A percentile compares a stretch with the other conserved stretches of the same genome.
These are phyloP conservation scores for Fusarium chaquense DNA, from an alignment of 2,329 filamentous ascomycete genomes.

Conservation along the genomic window DNA sequence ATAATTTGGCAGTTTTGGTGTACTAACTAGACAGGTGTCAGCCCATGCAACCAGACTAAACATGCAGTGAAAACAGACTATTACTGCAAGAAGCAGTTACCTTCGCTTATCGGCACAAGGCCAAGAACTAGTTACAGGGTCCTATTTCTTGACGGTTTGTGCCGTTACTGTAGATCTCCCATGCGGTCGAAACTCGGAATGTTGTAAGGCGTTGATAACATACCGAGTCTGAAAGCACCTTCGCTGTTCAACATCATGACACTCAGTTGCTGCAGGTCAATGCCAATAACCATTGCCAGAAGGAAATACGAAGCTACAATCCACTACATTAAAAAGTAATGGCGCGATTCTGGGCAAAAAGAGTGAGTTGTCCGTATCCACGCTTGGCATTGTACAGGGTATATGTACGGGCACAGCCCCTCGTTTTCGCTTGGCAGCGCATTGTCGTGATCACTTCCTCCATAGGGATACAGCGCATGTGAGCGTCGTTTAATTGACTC, in stretches of 20 bases:
- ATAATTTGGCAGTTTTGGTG: background rate
- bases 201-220: background rate
- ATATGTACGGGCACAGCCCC: conserved; percentile 29
- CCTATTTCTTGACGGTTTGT: conserved; percentile 6
- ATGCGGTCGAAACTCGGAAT: background rate
- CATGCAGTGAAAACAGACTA: conserved; percentile 11
- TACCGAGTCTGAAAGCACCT: background rate
- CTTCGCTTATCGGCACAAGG: conserved; percentile 46
- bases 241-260: background rate
- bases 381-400: conserved; percentile 38
- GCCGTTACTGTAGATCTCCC: background rate
- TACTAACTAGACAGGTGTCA: background rate
- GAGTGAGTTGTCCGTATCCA: conserved; percentile 35
- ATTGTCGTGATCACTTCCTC: background rate
- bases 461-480: background rate
- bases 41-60: conserved; percentile 7
- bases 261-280: background rate
- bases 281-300: background rate
- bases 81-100: conserved; percentile 3
- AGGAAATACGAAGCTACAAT: background rate
- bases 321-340: background rate
- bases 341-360: background rate
- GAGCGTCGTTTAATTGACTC: background rate
- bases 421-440: conserved; percentile 21
- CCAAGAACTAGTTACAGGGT: conserved; percentile 33